phyloP scores from a whole-genome alignment of 2,329 filamentous ascomycete species.

The Talaromyces piceae region DNA sequence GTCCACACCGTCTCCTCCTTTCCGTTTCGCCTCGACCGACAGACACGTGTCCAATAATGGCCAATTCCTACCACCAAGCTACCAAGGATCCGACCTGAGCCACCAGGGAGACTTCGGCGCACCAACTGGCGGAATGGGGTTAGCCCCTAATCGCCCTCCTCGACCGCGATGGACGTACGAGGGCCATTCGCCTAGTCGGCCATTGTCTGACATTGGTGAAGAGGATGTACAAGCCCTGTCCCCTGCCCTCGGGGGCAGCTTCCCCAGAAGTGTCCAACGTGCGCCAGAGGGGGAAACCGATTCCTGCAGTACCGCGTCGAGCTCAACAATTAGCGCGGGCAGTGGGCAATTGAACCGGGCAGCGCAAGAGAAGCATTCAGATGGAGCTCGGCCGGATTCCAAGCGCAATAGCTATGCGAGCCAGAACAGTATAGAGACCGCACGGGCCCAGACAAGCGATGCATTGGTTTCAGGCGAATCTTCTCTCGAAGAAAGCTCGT shows the following conservation, averaged over 20 bases:
- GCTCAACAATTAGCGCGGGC: conserved; percentile 26
- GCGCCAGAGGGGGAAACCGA: conserved; percentile 20
- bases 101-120: neutral
- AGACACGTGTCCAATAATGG: conserved; percentile 11
- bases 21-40: conserved; percentile 36
- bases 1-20: conserved; percentile 47
- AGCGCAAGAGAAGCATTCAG: conserved; percentile 2
- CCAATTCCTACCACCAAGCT: conserved; percentile 2
- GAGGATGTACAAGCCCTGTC: conserved; percentile 29
- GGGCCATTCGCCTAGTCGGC: conserved; percentile 32
- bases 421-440: conserved; percentile 8
- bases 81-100: neutral
- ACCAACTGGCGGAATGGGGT: conserved; percentile 4
- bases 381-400: conserved; percentile 3
- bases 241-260: conserved; percentile 11
- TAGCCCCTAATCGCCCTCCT: conserved; percentile 17
- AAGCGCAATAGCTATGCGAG: conserved; percentile 8
- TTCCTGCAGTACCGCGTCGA: conserved; percentile 28
- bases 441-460: conserved; percentile 7
- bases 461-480: conserved; percentile 19
- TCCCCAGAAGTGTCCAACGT: neutral
- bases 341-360: conserved; percentile 15
- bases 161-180: conserved; percentile 29
- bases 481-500: conserved; percentile 59
- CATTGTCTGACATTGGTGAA: conserved; percentile 41